Conservation (phyloP, 169 alveolate species). For the Amoebophrya sp. region DNA sequence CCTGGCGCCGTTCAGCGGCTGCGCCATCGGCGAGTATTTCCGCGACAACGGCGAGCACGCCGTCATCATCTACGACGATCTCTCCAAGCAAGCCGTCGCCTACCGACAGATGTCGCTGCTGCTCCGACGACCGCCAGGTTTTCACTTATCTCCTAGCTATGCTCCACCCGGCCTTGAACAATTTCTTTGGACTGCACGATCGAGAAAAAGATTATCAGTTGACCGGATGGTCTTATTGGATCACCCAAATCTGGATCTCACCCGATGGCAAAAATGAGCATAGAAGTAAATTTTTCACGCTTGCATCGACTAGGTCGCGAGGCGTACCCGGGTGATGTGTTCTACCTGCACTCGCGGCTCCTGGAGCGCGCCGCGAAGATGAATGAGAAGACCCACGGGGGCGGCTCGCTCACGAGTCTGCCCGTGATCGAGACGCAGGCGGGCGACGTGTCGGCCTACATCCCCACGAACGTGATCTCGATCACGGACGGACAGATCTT, state of each 20-base stretch:
- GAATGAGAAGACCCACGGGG: constrained; percentile 70
- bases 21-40: constrained; percentile 97
- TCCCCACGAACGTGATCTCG: constrained; percentile 95
- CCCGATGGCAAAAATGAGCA: no score
- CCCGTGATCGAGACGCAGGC: constrained; percentile 97
- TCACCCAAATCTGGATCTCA: no score
- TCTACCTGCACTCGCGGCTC: constrained; percentile 89
- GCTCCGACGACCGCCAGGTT: constrained; percentile 77
- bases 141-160: not conserved
- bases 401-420: constrained; percentile 92
- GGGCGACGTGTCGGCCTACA: constrained; percentile 94
- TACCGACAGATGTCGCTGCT: constrained; percentile 87
- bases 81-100: constrained; percentile 96
- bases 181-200: no score
- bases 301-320: constrained; percentile 67
- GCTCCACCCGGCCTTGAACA: not conserved
- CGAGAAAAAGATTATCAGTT: no score
- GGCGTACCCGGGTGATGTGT: constrained; percentile 92
- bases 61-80: constrained; percentile 90
- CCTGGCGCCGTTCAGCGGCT: constrained; percentile 93
- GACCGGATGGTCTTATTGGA: no score
- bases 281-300: not conserved
- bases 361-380: constrained; percentile 95
- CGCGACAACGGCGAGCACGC: constrained; percentile 91
- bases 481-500: constrained; percentile 95